These are phyloP conservation scores for Extremus antarcticus DNA, from an alignment of 495 filamentous ascomycete genomes.

Conservation along the genomic window DNA sequence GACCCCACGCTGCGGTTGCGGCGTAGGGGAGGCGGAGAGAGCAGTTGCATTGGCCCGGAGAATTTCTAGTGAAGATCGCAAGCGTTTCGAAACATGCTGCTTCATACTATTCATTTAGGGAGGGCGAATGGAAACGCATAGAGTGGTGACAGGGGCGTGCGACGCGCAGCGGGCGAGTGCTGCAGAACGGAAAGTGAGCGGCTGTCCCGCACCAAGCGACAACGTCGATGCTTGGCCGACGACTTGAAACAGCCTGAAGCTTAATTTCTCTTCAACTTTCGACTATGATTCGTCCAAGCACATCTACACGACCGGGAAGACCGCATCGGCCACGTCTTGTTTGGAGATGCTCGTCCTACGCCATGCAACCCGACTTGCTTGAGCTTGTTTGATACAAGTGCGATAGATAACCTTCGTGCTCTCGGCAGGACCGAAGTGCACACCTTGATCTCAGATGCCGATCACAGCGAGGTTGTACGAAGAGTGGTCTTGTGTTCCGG, in stretches of 20 bases:
- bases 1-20: background rate
- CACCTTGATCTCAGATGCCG: background rate
- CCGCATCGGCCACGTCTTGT: background rate
- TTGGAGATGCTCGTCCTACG: background rate
- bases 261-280: background rate
- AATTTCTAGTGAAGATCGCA: background rate
- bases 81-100: background rate
- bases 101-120: background rate
- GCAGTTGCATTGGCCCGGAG: background rate
- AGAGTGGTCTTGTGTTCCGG: background rate
- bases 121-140: background rate
- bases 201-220: background rate
- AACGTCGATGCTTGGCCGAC: background rate
- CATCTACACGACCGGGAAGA: background rate
- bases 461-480: background rate
- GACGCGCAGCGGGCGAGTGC: background rate
- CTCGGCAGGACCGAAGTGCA: background rate
- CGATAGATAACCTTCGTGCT: background rate
- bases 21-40: background rate
- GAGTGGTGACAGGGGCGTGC: background rate
- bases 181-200: background rate
- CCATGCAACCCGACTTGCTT: background rate
- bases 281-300: background rate
- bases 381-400: background rate
- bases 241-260: background rate